These are phyloP conservation scores for Hyphodiscus hymeniophilus DNA, from an alignment of 495 filamentous ascomycete genomes.

Conservation along the genomic window DNA sequence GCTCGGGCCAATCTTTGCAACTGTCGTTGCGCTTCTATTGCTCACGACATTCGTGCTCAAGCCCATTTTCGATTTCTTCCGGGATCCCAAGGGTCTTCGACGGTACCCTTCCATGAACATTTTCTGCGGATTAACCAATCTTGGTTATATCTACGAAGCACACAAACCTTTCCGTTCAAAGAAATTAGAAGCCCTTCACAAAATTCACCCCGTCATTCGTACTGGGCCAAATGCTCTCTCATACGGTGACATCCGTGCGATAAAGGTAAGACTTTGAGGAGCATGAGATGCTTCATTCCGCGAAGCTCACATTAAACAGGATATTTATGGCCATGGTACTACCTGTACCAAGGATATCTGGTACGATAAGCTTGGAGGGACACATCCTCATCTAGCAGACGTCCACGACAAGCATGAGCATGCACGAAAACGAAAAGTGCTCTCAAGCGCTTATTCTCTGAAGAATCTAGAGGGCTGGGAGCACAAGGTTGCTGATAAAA, in stretches of 20 bases:
- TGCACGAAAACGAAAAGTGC: constrained; percentile 33
- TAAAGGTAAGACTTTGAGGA: constrained; percentile 23
- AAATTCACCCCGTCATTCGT: constrained; percentile 43
- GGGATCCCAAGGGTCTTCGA: constrained; percentile 43
- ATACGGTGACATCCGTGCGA: constrained; percentile 36
- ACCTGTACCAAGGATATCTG: constrained; percentile 39
- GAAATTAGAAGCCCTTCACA: constrained; percentile 28
- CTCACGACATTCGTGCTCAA: constrained; percentile 33
- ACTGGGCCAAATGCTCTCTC: constrained; percentile 46
- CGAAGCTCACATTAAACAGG: constrained; percentile 28
- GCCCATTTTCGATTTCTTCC: constrained; percentile 35
- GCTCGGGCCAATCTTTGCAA: constrained; percentile 1
- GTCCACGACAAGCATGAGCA: constrained; percentile 23
- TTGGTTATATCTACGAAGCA: constrained; percentile 38
- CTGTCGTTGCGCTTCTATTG: constrained; percentile 20
- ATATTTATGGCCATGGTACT: constrained; percentile 48
- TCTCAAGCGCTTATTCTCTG: constrained; percentile 43
- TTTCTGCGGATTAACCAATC: constrained; percentile 36
- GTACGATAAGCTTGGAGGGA: constrained; percentile 33
- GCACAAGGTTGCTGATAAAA: constrained; percentile 45
- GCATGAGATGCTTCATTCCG: no score
- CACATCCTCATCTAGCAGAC: constrained; percentile 23
- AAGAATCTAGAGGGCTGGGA: constrained; percentile 50
- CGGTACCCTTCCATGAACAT: constrained; percentile 37
- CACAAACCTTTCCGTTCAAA: constrained; percentile 33